Percentiles rank a stretch among this genome's conserved stretches.
Evolutionary conservation across 1,139 yeast species (phyloP).

Genomic region (Yamadazyma pseudoaaseri): DNA sequence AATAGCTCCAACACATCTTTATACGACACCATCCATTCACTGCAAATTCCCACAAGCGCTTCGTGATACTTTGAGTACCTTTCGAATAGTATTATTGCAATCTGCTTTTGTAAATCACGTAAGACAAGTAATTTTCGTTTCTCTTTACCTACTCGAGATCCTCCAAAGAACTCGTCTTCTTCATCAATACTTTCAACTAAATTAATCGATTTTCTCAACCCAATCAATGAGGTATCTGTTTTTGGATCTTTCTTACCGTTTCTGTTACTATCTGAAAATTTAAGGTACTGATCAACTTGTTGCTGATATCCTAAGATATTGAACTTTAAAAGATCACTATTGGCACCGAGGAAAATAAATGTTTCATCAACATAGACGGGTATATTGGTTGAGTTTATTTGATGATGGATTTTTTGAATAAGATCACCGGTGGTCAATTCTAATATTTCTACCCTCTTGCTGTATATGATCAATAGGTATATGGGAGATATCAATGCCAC

Average conservation of each 20-base stretch:
- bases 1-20: constrained; percentile 35
- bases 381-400: constrained; percentile 24
- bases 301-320: constrained; percentile 30
- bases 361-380: constrained; percentile 15
- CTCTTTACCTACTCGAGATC: constrained; percentile 16
- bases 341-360: constrained; percentile 27
- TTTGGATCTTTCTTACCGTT: constrained; percentile 23
- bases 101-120: constrained; percentile 32
- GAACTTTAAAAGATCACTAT: constrained; percentile 30
- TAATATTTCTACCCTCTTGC: constrained; percentile 43
- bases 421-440: constrained; percentile 44
- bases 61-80: constrained; percentile 38
- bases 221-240: constrained; percentile 30
- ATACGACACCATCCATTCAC: constrained; percentile 42
- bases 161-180: constrained; percentile 24
- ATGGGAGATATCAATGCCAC: constrained; percentile 42
- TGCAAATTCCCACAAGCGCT: constrained; percentile 39
- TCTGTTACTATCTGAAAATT: constrained; percentile 15
- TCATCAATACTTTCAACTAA: constrained; percentile 27
- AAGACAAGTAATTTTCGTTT: constrained; percentile 32
- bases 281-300: constrained; percentile 42
- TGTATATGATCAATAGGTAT: constrained; percentile 41
- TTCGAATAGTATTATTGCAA: constrained; percentile 34
- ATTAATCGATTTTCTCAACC: constrained; percentile 37
- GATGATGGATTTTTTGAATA: constrained; percentile 41